Conservation (phyloP, 1,284 basidiomycete genomes). For the Coniferiporia weirii region DNA sequence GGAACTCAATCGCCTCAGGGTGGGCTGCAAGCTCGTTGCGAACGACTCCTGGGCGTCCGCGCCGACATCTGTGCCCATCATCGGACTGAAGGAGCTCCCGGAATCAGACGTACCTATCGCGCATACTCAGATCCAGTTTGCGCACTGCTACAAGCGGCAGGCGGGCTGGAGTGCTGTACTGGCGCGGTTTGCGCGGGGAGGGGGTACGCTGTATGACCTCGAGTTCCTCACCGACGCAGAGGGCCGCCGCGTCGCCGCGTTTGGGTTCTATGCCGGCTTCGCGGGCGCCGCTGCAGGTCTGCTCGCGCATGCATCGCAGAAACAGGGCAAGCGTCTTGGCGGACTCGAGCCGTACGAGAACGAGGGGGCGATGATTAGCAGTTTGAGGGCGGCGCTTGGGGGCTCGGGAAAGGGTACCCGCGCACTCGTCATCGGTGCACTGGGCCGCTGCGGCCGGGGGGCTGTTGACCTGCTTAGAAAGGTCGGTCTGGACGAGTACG, state of each 20-base stretch:
- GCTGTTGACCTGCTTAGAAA: conserved; percentile 94
- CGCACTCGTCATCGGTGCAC: conserved; percentile 93
- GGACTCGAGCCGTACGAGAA: conserved; percentile 76
- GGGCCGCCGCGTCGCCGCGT: conserved; percentile 94
- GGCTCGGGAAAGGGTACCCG: conserved; percentile 73
- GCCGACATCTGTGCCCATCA: conserved; percentile 75
- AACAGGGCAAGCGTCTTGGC: conserved; percentile 55
- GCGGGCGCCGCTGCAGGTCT: conserved; percentile 94
- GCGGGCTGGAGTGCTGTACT: conserved; percentile 91
- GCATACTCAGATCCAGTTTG: conserved; percentile 98
- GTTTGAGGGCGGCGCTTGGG: conserved; percentile 66
- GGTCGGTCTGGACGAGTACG: conserved; percentile 84
- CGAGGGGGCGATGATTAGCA: conserved; percentile 75
- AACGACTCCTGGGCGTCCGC: conserved; percentile 90
- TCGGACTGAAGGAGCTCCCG: conserved; percentile 95
- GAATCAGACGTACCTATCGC: conserved; percentile 75
- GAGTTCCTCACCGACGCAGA: conserved; percentile 90
- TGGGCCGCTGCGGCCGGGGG: conserved; percentile 95
- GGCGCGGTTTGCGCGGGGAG: conserved; percentile 81
- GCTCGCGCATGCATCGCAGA: conserved; percentile 74
- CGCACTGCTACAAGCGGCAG: conserved; percentile 98
- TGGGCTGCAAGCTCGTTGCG: conserved; percentile 84
- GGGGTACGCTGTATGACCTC: conserved; percentile 91
- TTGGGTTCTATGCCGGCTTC: conserved; percentile 98
- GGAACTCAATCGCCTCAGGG: conserved; percentile 39